A percentile compares a stretch with the other conserved stretches of the same genome.
Conservation (phyloP, 1,139 yeast species). For the Saccharomyces uvarum region DNA sequence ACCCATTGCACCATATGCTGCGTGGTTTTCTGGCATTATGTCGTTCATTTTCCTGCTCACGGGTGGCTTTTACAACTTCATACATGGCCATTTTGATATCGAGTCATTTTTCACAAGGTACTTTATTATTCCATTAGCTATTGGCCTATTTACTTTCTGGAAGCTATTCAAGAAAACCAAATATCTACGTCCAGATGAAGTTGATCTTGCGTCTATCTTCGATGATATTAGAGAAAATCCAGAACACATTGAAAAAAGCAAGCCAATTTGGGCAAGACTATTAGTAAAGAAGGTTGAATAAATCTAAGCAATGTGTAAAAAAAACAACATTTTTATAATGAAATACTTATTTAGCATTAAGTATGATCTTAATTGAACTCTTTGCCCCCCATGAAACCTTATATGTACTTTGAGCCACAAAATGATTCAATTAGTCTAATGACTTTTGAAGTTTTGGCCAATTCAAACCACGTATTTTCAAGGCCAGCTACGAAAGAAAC, state of each 20-base stretch:
- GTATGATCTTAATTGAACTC: no score
- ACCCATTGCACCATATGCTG: slow-evolving; percentile 16
- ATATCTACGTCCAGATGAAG: slow-evolving; percentile 31
- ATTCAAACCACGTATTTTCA: no score
- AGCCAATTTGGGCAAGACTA: slow-evolving; percentile 17
- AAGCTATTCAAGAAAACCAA: slow-evolving; percentile 31
- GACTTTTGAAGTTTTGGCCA: no score
- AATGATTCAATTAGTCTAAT: no score
- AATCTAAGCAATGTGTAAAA: background rate
- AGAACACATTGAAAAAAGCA: slow-evolving; percentile 25
- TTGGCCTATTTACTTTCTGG: slow-evolving; percentile 31
- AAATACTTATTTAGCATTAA: no score
- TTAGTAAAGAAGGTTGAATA: background rate
- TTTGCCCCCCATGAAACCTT: no score
- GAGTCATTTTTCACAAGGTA: slow-evolving; percentile 37
- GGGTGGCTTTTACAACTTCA: slow-evolving; percentile 38
- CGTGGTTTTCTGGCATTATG: slow-evolving; percentile 36
- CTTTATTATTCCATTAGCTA: slow-evolving; percentile 34
- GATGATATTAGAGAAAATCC: slow-evolving; percentile 36
- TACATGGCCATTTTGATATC: slow-evolving; percentile 34
- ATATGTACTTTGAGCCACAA: no score
- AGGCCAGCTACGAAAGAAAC: no score
- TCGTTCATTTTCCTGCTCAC: slow-evolving; percentile 35
- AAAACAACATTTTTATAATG: no score
- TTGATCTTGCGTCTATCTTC: slow-evolving; percentile 34